Base-by-base conservation (phyloP, 2,329 filamentous ascomycete species). In the Phialophora macrospora region DNA sequence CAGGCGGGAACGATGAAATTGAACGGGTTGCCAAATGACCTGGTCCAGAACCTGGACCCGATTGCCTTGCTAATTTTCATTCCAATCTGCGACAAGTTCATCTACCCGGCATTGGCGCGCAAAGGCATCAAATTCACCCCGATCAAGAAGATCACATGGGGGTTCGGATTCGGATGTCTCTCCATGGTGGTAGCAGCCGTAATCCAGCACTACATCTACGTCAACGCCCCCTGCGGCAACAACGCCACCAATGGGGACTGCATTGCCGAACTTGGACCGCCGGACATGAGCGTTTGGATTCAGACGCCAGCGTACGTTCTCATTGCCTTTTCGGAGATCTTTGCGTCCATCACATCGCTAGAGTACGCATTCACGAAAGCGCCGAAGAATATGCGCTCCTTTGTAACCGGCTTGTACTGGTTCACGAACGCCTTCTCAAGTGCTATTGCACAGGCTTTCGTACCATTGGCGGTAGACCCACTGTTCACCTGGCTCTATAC, bases 321-420 rank as follows among this genome's bases (percentile, higher is more conserved):
- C n/a, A 84, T 86, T 20, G 83, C 84, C 12, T 70, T 80, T 32
- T 80, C 80, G 32, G 80, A 88, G 74, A 87, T 88, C 63, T 84
- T 88, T 72, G 85, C 85, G 49, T 88, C 85, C 9, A 86, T 91
- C 67, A 90, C 88, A 0, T 85, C 86, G 67, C 82, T 90, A 8
- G 89, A 91, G 74, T 91, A 91, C 70, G 89, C 88, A 24, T 91
- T 88, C 77, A 90, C 88, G 72, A 90, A 91, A 77, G 88, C 89
- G 0, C 89, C 89, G 1, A 83, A 84, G 49, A 86, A 82, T 74
- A 90, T 91, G 88, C 56, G 62, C 8, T 56, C 48, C 8, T 60
- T 65, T 24, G 63, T 65, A 11, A 52, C 51, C 3, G 58, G 55
- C 4, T 52, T 92, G 71, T 87, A 87, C 73, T 82, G 91, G 49